Evolutionary conservation across 768 basidiomycete genomes (phyloP).

Genomic region (Floccularia luteovirens): DNA sequence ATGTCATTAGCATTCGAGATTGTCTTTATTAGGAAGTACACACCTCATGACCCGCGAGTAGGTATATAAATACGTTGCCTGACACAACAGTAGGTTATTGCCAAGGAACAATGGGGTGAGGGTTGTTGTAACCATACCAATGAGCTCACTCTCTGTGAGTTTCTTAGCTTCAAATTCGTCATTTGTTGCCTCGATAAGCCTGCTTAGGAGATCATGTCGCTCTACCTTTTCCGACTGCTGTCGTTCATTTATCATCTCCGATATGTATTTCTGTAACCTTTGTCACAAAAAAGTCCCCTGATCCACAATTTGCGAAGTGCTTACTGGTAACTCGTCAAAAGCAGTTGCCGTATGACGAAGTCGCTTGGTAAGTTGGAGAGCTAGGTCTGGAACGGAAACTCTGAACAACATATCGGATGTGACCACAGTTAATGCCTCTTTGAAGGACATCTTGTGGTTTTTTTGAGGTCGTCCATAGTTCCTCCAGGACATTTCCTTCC

Average conservation of each 20-base stretch:
- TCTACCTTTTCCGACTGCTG: slow-evolving; percentile 24
- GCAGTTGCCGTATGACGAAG: slow-evolving; percentile 21
- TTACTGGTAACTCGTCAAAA: slow-evolving; percentile 26
- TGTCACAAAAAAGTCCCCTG: neutral
- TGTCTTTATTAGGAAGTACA: neutral
- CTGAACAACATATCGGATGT: slow-evolving; percentile 23
- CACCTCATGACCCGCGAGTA: slow-evolving; percentile 57
- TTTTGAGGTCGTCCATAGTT: slow-evolving; percentile 23
- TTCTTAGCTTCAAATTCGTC: slow-evolving; percentile 23
- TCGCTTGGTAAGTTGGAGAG: slow-evolving; percentile 19
- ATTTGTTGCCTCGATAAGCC: slow-evolving; percentile 40
- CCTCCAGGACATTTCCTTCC: slow-evolving; percentile 35
- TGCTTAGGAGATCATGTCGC: slow-evolving; percentile 34
- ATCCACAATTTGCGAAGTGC: neutral
- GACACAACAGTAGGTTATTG: neutral
- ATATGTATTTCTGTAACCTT: slow-evolving; percentile 26
- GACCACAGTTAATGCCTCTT: slow-evolving; percentile 31
- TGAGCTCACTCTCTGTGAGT: slow-evolving; percentile 35
- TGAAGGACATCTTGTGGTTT: slow-evolving; percentile 37
- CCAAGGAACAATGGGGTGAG: neutral
- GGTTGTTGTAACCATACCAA: slow-evolving; percentile 13
- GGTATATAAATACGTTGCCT: slow-evolving; percentile 43
- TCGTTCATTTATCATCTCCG: slow-evolving; percentile 45
- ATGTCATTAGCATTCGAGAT: neutral
- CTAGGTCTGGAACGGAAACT: slow-evolving; percentile 24